These are phyloP conservation scores for Geosmithia morbida DNA, from an alignment of 2,329 filamentous ascomycete genomes.

Conservation along the genomic window DNA sequence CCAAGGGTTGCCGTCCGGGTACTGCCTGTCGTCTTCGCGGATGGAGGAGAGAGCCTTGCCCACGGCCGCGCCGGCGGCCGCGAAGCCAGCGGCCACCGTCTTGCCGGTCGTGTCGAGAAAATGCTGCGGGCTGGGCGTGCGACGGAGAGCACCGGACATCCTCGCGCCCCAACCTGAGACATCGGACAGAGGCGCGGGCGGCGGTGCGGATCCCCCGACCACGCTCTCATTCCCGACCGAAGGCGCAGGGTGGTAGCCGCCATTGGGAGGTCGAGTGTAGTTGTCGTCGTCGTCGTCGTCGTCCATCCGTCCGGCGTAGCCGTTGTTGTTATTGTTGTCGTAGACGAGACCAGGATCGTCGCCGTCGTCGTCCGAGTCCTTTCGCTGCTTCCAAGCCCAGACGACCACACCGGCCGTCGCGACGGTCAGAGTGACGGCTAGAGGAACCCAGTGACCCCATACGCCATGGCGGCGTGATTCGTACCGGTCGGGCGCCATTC, in stretches of 20 bases:
- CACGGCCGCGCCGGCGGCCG: conserved; percentile 69
- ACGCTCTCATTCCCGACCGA: conserved; percentile 1
- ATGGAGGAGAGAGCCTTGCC: conserved; percentile 74
- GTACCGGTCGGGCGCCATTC: conserved; percentile 47
- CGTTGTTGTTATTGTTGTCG: conserved; percentile 32
- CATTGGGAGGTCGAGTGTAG: background rate
- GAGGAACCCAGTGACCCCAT: conserved; percentile 77
- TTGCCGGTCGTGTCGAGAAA: conserved; percentile 73
- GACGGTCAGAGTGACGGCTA: conserved; percentile 74
- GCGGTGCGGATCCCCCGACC: conserved; percentile 10
- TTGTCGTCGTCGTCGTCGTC: conserved; percentile 16
- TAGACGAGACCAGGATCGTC: conserved; percentile 34
- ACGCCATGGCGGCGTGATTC: conserved; percentile 46
- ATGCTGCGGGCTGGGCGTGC: conserved; percentile 78
- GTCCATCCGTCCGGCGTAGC: conserved; percentile 28
- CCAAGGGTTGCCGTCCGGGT: conserved; percentile 81
- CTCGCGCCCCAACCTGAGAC: conserved; percentile 52
- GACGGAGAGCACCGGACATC: conserved; percentile 66
- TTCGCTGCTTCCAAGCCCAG: conserved; percentile 88
- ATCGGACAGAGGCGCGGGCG: conserved; percentile 16
- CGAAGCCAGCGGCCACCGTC: conserved; percentile 66
- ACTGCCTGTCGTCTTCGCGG: conserved; percentile 70
- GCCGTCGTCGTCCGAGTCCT: conserved; percentile 56
- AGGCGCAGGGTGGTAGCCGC: background rate
- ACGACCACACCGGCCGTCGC: conserved; percentile 76